These are phyloP conservation scores for Kalanchoe fedtschenkoi DNA, from an alignment of 164 flowering plant species.

Conservation along the genomic window DNA sequence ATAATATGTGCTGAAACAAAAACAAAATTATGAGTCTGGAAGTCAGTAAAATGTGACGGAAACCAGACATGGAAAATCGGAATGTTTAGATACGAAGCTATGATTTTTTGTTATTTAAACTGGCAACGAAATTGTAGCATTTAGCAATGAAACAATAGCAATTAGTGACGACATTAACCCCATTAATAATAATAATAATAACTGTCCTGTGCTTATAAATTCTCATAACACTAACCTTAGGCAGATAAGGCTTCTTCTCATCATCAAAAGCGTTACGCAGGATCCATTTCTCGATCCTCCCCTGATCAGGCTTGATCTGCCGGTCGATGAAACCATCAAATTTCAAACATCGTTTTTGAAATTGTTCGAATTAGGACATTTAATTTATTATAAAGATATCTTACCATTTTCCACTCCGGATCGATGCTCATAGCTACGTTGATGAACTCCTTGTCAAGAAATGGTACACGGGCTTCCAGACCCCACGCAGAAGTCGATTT, in stretches of 20 bases:
- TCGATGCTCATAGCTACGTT: slow-evolving; percentile 80
- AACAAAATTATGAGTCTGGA: neutral
- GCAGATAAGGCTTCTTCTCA: slow-evolving; percentile 79
- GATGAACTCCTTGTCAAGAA: slow-evolving; percentile 79
- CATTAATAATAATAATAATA: no score
- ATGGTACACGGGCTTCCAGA: slow-evolving; percentile 95
- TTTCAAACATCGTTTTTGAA: neutral
- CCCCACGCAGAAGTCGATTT: slow-evolving; percentile 99
- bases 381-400: neutral
- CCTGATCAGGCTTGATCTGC: slow-evolving; percentile 75
- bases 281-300: slow-evolving; percentile 96
- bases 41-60: neutral
- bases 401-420: slow-evolving; percentile 96
- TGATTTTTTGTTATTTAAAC: no score
- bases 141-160: no score
- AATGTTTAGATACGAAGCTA: no score
- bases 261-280: slow-evolving; percentile 97
- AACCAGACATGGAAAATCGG: neutral
- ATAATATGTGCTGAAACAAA: slow-evolving; percentile 68
- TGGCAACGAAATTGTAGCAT: no score
- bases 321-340: neutral
- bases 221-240: slow-evolving; percentile 61
- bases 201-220: no score
- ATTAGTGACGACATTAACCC: no score
- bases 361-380: neutral